phyloP scores from a whole-genome alignment of 352 stramenopile species.

The Phytophthora cryptogea region DNA sequence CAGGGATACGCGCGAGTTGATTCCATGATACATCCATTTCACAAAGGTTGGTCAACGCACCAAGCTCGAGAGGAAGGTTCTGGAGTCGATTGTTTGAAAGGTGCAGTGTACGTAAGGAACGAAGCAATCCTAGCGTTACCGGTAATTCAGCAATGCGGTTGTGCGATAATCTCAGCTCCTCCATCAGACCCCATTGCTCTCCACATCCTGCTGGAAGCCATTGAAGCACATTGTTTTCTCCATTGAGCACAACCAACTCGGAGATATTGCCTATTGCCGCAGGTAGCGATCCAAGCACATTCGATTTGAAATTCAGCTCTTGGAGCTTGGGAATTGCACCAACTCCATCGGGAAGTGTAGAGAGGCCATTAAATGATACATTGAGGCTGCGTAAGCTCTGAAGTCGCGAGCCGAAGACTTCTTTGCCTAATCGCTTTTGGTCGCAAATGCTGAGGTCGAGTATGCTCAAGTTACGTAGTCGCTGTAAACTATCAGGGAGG shows the following conservation, averaged over 20 bases:
- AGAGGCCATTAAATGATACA: constrained; percentile 52
- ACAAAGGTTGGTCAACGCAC: constrained; percentile 48
- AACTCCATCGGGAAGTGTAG: constrained; percentile 43
- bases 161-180: constrained; percentile 43
- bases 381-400: constrained; percentile 38
- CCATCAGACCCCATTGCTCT: constrained; percentile 29
- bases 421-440: constrained; percentile 54
- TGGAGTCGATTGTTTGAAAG: constrained; percentile 49
- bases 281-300: constrained; percentile 38
- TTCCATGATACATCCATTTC: constrained; percentile 72
- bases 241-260: constrained; percentile 42
- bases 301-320: constrained; percentile 48
- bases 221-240: constrained; percentile 44
- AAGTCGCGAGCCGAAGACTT: constrained; percentile 47
- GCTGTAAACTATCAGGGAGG: constrained; percentile 50
- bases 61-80: constrained; percentile 55
- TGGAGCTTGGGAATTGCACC: constrained; percentile 48
- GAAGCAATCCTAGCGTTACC: constrained; percentile 47
- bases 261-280: constrained; percentile 30
- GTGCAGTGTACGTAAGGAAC: constrained; percentile 35
- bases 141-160: constrained; percentile 53
- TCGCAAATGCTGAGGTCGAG: constrained; percentile 52
- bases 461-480: constrained; percentile 38
- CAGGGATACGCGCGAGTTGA: constrained; percentile 48
- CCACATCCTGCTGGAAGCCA: constrained; percentile 38